Evolutionary conservation across 2,329 filamentous ascomycete genomes (phyloP), one percentile per base, ranked within the genome.

Genomic region (Penicillium sclerotigenum): DNA sequence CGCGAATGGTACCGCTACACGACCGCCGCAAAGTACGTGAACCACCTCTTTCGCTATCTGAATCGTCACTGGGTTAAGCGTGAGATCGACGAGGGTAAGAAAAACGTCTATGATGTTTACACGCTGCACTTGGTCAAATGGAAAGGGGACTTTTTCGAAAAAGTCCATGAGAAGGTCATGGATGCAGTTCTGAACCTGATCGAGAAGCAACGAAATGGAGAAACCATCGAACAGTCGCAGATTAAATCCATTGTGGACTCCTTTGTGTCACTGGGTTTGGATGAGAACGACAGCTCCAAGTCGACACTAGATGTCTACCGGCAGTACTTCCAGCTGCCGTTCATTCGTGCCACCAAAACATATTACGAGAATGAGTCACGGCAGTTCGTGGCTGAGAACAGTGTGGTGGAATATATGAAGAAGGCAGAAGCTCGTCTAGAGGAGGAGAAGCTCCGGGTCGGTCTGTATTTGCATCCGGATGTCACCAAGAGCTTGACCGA

Each of bases 381-480:
- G 67, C 88, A 91, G 61, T 99, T 99, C 71, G 86, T 99, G 33
- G 90, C 91, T 11, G 93, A 97, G 74, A 99, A 99, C 73, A 96
- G 89, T 61, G 91, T 99, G 4, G 92, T 99, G 33, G 94, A 99
- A 71, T 99, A 97, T 77, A 97, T 99, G 94, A 97, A 97, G 81
- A 99, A 99, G 83, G 95, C 94, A 0, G 93, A 97, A 76, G 77
- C 85, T 40, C 87, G 94, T 31, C 77, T 99, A 58, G 85, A 90
- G 8, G 94, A 99, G 75, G 94, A 99, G 75, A 94, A 96, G 77
- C 90, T 93, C 70, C 90, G 94, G 26, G 94, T 99, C 10, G 86
- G 86, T 62, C 85, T 97, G 70, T 99, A 96, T 70, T 81, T 99
- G 43, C 91, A 97, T 68, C 85, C 86, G 34, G 94, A 99, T 74